phyloP scores from a whole-genome alignment of 257 asterid species.

The Penstemon davidsonii region DNA sequence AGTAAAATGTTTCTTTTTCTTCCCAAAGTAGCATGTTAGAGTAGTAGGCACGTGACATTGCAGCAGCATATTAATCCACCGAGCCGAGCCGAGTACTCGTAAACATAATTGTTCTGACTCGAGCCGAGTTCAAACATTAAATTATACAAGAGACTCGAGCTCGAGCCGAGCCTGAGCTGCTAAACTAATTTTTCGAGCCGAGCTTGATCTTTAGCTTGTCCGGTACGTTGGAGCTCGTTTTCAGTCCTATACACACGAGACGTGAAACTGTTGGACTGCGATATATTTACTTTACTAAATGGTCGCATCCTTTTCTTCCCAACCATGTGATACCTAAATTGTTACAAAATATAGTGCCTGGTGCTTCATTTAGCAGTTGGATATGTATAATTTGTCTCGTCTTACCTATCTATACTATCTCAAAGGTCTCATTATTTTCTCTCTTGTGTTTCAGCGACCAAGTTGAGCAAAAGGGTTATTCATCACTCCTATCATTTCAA shows the following conservation, averaged over 20 bases:
- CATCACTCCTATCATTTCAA: slow-evolving; percentile 84
- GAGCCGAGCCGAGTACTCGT: no score
- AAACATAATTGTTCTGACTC: no score
- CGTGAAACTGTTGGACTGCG: not conserved
- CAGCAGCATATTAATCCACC: no score
- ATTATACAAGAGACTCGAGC: no score
- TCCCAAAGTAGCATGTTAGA: no score
- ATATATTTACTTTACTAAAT: not conserved
- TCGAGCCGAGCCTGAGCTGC: no score
- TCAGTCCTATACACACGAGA: not conserved
- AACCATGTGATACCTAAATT: not conserved
- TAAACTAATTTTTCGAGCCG: no score
- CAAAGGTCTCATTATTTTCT: not conserved
- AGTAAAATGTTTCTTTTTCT: no score
- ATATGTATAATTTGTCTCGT: not conserved
- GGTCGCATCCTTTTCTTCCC: not conserved
- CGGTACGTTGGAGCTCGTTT: no score
- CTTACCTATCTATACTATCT: not conserved
- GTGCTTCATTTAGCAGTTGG: not conserved
- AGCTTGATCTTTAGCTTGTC: no score
- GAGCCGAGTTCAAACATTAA: no score
- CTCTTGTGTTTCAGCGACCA: slow-evolving; percentile 43
- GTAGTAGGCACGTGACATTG: no score
- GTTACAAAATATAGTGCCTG: not conserved
- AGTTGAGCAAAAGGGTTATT: slow-evolving; percentile 59